These are phyloP conservation scores for Hanseniaspora lindneri DNA, from an alignment of 805 yeast genomes.

Conservation along the genomic window DNA sequence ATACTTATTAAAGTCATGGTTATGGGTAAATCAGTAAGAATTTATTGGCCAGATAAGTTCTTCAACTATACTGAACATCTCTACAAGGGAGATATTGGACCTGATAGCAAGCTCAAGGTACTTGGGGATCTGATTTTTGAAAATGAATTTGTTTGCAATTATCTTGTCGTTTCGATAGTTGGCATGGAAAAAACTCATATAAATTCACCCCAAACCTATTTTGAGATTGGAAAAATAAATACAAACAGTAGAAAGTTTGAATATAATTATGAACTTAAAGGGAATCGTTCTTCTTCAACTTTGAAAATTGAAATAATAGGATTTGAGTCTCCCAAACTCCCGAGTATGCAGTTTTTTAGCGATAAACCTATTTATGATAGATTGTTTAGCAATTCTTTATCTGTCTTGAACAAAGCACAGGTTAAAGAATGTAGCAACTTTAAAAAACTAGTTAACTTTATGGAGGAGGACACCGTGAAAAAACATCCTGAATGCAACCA, in stretches of 20 bases:
- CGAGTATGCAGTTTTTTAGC: constrained; percentile 65
- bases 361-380: constrained; percentile 43
- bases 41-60: constrained; percentile 3
- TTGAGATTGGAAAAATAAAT: constrained; percentile 2
- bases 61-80: neutral
- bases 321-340: constrained; percentile 63
- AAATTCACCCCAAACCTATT: constrained; percentile 9
- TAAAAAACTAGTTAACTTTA: neutral
- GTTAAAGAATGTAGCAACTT: neutral
- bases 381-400: neutral
- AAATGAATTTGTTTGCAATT: neutral
- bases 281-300: neutral
- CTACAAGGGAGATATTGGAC: neutral
- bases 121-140: constrained; percentile 1
- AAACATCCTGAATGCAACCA: neutral
- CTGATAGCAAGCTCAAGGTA: neutral
- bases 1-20: neutral
- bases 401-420: neutral
- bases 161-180: constrained; percentile 2
- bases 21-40: neutral
- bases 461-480: neutral
- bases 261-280: neutral
- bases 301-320: constrained; percentile 28
- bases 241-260: neutral
- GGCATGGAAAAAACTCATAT: neutral